Evolutionary conservation across 2,329 filamentous ascomycete species (phyloP), one percentile per base, ranked within the genome.

Genomic region (Leptodontidium sp.): DNA sequence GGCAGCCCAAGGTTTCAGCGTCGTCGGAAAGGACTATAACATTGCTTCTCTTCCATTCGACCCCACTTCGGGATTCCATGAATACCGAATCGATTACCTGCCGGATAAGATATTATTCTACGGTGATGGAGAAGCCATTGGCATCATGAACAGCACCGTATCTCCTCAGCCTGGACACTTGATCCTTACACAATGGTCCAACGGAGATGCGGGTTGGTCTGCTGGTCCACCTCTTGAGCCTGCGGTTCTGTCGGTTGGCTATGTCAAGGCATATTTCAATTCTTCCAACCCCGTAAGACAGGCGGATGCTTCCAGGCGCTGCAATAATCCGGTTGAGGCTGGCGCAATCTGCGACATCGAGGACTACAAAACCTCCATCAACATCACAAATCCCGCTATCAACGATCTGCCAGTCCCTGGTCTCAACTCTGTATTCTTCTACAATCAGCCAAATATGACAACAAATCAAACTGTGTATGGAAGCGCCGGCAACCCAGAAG

Each of bases 211-310:
- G 6, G 76, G 82, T 1, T 95, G 92, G 92, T 91, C 89, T 50
- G 88, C 84, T 14, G 92, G 92, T 0, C 92, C 92, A 2, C 92
- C 92, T 0, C 72, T 73, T 0, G 71, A 82, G 43, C 89, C 94
- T 74, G 87, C 91, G 0, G 80, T 85, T 21, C 82, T 93, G 74
- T 87, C 84, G 7, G 84, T 94, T 29, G 86, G 84, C 47, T 93
- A 93, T 75, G 85, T 93, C 67, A 93, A 92, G 78, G 90, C 89
- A 0, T 95, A 94, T 79, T 95, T 94, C 82, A 94, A 94, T 82
- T 90, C 90, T 17, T 89, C 90, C 2, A 73, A 82, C 24, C 71
- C 74, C 1, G 71, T 35, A 40, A 71, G 76, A 45, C 77, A 81
- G 59, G 72, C 71, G 15, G 83, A 84, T 68, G 82, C 80, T 73